Percentiles rank a stretch among this genome's conserved stretches.
These are phyloP conservation scores for Fusarium subglutinans DNA, from an alignment of 2,329 filamentous ascomycete species.

Conservation along the genomic window DNA sequence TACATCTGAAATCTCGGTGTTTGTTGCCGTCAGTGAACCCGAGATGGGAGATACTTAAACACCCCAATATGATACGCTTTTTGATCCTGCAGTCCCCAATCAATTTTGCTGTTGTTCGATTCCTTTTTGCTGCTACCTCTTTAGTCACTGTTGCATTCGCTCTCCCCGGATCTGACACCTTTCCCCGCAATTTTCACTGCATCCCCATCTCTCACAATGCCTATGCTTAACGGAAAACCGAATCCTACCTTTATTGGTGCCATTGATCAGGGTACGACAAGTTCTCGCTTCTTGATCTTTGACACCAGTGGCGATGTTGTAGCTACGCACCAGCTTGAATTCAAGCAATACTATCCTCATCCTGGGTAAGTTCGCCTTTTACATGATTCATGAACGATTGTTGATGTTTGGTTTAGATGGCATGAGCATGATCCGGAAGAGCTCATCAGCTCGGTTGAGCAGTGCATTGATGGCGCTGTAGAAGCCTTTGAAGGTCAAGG, in stretches of 20 bases:
- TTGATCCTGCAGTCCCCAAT: slow-evolving; percentile 10
- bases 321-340: slow-evolving; percentile 79
- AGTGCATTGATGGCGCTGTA: slow-evolving; percentile 79
- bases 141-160: slow-evolving; percentile 22
- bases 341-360: slow-evolving; percentile 77
- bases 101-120: not conserved
- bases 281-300: slow-evolving; percentile 81
- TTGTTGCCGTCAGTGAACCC: not conserved
- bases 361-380: slow-evolving; percentile 66
- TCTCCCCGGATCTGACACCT: slow-evolving; percentile 6
- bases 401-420: slow-evolving; percentile 64
- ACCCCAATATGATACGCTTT: not conserved
- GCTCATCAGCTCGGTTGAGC: slow-evolving; percentile 75
- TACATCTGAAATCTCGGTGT: slow-evolving; percentile 13
- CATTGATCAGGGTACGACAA: slow-evolving; percentile 84
- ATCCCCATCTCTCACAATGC: slow-evolving; percentile 42
- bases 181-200: slow-evolving; percentile 21
- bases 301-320: slow-evolving; percentile 75
- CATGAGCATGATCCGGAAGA: slow-evolving; percentile 85
- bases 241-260: slow-evolving; percentile 70
- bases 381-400: not conserved
- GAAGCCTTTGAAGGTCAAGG: slow-evolving; percentile 74
- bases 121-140: not conserved
- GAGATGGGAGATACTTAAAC: slow-evolving; percentile 29
- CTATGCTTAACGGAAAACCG: slow-evolving; percentile 41